Percentiles rank a stretch among this genome's conserved stretches.
Conservation (phyloP, 2,329 filamentous ascomycete genomes). For the Tolypocladium ophioglossoides region DNA sequence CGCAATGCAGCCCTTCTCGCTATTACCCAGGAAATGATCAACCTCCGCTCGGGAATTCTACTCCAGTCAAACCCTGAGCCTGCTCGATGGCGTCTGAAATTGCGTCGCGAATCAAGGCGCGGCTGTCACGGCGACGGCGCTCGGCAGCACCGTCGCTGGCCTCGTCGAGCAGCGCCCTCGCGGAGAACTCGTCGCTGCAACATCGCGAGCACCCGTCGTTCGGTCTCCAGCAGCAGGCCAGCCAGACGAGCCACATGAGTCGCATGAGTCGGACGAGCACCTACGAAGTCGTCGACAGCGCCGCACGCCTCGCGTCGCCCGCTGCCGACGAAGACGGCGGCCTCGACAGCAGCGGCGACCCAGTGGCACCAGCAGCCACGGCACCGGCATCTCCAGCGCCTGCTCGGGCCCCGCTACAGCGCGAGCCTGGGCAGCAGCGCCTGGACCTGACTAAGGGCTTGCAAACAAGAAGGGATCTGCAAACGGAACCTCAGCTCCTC, state of each 20-base stretch:
- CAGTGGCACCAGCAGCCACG: not conserved
- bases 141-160: slow-evolving; percentile 26
- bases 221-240: slow-evolving; percentile 1
- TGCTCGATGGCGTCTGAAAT: slow-evolving; percentile 31
- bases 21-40: not conserved
- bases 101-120: slow-evolving; percentile 35
- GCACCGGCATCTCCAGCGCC: not conserved
- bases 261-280: not conserved
- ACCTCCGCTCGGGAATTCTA: not conserved
- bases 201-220: slow-evolving; percentile 7
- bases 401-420: not conserved
- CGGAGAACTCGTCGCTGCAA: slow-evolving; percentile 9
- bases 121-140: slow-evolving; percentile 30
- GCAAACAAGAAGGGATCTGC: not conserved
- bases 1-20: not conserved
- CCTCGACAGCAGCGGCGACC: not conserved
- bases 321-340: not conserved
- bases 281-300: not conserved
- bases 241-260: slow-evolving; percentile 1
- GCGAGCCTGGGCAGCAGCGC: not conserved
- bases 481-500: not conserved
- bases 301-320: not conserved
- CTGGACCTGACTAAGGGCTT: not conserved
- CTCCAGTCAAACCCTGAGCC: not conserved
- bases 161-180: slow-evolving; percentile 17